Conservation (phyloP, 495 filamentous ascomycete species). For the Hyaloscypha finlandica region DNA sequence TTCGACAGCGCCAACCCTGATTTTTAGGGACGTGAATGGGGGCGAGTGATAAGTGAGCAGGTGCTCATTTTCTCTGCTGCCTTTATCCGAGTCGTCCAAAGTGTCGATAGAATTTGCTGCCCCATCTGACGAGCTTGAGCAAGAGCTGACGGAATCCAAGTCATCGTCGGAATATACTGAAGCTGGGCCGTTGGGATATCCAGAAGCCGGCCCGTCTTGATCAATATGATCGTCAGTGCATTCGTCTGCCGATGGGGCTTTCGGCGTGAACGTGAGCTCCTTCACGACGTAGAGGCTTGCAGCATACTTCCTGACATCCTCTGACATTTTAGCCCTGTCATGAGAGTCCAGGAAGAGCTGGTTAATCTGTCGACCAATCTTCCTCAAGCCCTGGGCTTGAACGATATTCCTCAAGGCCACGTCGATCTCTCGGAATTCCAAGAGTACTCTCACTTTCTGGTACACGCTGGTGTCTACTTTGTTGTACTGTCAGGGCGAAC, state of each 20-base stretch:
- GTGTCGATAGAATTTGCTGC: background rate
- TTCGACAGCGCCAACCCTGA: background rate
- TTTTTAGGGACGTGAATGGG: background rate
- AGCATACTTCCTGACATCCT: background rate
- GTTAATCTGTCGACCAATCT: background rate
- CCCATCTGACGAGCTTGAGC: background rate
- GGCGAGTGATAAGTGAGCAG: background rate
- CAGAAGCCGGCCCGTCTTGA: background rate
- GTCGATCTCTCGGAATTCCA: background rate
- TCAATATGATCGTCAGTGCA: background rate
- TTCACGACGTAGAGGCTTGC: background rate
- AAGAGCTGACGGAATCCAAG: background rate
- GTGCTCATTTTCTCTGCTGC: background rate
- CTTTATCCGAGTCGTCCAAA: background rate
- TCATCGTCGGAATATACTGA: background rate
- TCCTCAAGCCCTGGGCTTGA: background rate
- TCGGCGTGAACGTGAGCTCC: background rate
- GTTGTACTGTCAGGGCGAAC: background rate
- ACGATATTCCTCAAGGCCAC: background rate
- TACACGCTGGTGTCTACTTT: background rate
- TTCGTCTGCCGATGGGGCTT: background rate
- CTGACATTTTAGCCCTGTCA: background rate
- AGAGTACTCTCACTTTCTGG: background rate
- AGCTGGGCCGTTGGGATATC: background rate
- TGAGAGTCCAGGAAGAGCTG: background rate